phyloP scores from a whole-genome alignment of 2,329 filamentous ascomycete species.

The Lasiodiplodia citricola region DNA sequence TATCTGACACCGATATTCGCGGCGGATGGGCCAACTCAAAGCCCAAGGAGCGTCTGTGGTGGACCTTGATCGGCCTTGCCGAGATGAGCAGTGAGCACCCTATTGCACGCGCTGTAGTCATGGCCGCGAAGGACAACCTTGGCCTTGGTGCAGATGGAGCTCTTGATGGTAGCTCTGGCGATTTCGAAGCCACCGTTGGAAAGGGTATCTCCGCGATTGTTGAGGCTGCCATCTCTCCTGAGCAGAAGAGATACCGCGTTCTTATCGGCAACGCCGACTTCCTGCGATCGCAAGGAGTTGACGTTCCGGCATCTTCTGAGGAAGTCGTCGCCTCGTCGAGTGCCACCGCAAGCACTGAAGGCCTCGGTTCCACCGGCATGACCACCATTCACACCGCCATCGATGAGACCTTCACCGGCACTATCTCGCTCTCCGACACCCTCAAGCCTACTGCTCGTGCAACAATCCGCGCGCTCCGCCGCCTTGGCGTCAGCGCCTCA shows the following conservation, averaged over 20 bases:
- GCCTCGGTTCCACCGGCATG: conserved; percentile 65
- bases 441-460: conserved; percentile 87
- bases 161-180: conserved; percentile 81
- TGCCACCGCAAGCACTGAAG: conserved; percentile 34
- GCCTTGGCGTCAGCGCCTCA: conserved; percentile 83
- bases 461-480: conserved; percentile 78
- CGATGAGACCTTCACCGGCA: conserved; percentile 78
- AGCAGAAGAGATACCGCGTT: conserved; percentile 76
- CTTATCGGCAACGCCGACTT: conserved; percentile 82
- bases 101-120: conserved; percentile 85
- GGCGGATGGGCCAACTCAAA: conserved; percentile 72
- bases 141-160: conserved; percentile 72
- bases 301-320: conserved; percentile 57
- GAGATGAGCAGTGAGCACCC: conserved; percentile 97
- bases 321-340: conserved; percentile 32
- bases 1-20: conserved; percentile 72
- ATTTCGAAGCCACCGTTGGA: conserved; percentile 83
- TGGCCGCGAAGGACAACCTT: conserved; percentile 76
- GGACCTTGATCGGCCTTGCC: conserved; percentile 92
- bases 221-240: conserved; percentile 72
- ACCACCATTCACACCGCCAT: conserved; percentile 94
- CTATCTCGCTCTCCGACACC: conserved; percentile 83
- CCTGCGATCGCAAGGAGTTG: conserved; percentile 72
- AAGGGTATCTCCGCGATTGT: conserved; percentile 83
- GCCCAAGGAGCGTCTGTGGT: conserved; percentile 80